Evolutionary conservation across 306 rosid species (phyloP).

Genomic region (Malus asiatica): DNA sequence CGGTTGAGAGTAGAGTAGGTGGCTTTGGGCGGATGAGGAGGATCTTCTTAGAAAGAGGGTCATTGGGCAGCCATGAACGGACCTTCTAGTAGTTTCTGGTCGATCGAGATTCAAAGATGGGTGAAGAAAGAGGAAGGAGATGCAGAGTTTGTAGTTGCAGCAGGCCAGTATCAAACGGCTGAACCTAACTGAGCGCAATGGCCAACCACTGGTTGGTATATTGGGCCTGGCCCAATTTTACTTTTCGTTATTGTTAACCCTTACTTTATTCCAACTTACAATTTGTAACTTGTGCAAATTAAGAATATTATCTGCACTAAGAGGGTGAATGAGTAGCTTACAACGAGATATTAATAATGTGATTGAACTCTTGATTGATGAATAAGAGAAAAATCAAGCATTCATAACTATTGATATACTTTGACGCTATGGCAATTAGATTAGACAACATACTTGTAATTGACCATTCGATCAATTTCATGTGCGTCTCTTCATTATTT

Average conservation of each 20-base stretch:
- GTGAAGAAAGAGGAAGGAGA: not conserved
- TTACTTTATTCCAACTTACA: too few relatives aligned
- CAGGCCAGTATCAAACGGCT: not conserved
- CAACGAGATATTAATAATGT: rapidly evolving
- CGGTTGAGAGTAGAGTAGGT: not conserved
- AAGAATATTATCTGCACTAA: too few relatives aligned
- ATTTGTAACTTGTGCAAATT: too few relatives aligned
- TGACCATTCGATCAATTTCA: too few relatives aligned
- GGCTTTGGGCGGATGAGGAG: slow-evolving; percentile 16
- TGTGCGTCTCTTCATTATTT: not conserved
- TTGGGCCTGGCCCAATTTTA: not conserved
- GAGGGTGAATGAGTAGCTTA: rapidly evolving
- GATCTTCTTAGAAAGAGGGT: slow-evolving; percentile 24
- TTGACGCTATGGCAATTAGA: too few relatives aligned
- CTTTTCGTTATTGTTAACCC: not conserved
- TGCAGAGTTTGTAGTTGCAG: not conserved
- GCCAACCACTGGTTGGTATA: not conserved
- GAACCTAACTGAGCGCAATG: not conserved
- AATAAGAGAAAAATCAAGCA: too few relatives aligned
- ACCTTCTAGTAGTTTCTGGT: not conserved
- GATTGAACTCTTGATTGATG: too few relatives aligned
- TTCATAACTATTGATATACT: too few relatives aligned
- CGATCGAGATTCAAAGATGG: not conserved
- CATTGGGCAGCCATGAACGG: slow-evolving; percentile 59
- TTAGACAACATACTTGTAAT: too few relatives aligned